phyloP scores from a whole-genome alignment of 805 yeast species.

The Millerozyma acaciae region DNA sequence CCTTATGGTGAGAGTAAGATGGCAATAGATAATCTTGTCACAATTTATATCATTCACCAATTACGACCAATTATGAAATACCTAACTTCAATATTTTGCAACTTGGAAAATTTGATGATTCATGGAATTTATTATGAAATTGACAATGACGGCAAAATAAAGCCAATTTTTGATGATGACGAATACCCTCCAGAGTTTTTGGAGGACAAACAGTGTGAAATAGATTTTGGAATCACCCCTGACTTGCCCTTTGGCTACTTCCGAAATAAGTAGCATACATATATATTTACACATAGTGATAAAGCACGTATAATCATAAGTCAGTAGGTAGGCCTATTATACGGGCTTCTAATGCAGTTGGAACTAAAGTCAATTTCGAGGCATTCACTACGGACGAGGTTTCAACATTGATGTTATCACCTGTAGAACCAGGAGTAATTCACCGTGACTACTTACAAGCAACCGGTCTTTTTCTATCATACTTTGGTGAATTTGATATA shows the following conservation, averaged over 20 bases:
- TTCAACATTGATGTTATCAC: conserved; percentile 1
- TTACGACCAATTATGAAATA: conserved; percentile 27
- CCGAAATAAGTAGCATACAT: conserved; percentile 4
- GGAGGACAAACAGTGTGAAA: conserved; percentile 6
- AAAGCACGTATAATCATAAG: background rate
- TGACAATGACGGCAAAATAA: conserved; percentile 8
- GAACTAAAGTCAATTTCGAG: too few species aligned
- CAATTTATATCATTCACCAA: conserved; percentile 34
- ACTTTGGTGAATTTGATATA: background rate
- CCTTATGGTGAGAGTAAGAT: conserved; percentile 17
- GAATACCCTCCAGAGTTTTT: conserved; percentile 24
- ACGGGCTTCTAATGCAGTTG: too few species aligned
- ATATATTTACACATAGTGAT: background rate
- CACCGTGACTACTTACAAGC: background rate
- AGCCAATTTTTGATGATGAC: conserved; percentile 24
- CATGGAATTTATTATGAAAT: conserved; percentile 33
- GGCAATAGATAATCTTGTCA: conserved; percentile 30
- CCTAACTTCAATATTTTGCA: conserved; percentile 18
- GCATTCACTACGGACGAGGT: too few species aligned
- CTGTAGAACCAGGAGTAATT: background rate
- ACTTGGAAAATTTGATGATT: conserved; percentile 28
- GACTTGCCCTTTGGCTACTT: conserved; percentile 17
- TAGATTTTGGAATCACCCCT: conserved; percentile 8
- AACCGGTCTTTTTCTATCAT: background rate
- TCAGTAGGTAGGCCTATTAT: too few species aligned